A percentile compares a stretch with the other conserved stretches of the same genome.
These are phyloP conservation scores for Botrytis squamosa DNA, from an alignment of 2,329 filamentous ascomycete genomes.

Conservation along the genomic window DNA sequence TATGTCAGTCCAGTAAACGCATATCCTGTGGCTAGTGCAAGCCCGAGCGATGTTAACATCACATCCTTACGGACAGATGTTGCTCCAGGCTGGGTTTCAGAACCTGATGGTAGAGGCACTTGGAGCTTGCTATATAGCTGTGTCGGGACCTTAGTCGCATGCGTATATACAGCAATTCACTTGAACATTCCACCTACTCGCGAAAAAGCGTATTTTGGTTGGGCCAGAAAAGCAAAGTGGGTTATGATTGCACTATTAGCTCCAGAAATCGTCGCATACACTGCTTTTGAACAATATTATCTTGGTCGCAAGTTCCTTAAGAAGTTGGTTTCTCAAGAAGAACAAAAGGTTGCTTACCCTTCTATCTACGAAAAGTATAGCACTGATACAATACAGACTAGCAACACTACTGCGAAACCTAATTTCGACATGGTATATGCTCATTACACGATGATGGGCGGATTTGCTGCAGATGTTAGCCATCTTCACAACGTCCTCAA, in stretches of 20 bases:
- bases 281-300: slow-evolving; percentile 21
- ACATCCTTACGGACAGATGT: background rate
- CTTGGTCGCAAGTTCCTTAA: slow-evolving; percentile 1
- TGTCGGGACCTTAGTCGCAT: slow-evolving; percentile 19
- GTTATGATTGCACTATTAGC: slow-evolving; percentile 20
- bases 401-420: background rate
- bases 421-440: slow-evolving; percentile 21
- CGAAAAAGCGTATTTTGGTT: too few species aligned
- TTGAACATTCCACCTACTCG: slow-evolving; percentile 19
- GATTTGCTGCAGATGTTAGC: slow-evolving; percentile 21
- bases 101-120: background rate
- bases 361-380: too few species aligned
- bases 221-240: slow-evolving; percentile 17
- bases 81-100: background rate
- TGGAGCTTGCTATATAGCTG: slow-evolving; percentile 21
- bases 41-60: too few species aligned
- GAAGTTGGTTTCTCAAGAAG: too few species aligned
- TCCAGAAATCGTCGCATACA: slow-evolving; percentile 20
- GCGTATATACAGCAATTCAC: slow-evolving; percentile 25
- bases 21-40: too few species aligned
- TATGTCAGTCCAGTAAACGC: too few species aligned
- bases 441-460: slow-evolving; percentile 22
- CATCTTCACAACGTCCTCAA: slow-evolving; percentile 19
- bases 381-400: too few species aligned
- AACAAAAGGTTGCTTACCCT: too few species aligned